Conservation (phyloP, 2,329 filamentous ascomycete species). For the Fusarium vanettenii region DNA sequence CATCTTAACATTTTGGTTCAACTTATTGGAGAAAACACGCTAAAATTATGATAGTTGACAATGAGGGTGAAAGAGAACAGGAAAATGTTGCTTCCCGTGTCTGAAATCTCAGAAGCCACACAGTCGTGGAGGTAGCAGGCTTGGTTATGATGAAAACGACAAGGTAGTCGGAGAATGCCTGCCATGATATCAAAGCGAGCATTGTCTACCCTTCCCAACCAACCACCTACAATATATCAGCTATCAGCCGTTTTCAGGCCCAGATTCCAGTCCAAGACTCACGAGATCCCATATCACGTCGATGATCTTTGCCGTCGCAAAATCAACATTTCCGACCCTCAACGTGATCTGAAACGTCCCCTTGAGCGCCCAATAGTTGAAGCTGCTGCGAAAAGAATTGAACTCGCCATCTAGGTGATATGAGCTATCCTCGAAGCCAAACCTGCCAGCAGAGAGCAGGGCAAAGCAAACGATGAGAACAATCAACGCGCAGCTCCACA, state of each 20-base stretch:
- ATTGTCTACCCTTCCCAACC: slow-evolving; percentile 8
- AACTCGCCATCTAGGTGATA: slow-evolving; percentile 3
- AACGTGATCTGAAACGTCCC: slow-evolving; percentile 17
- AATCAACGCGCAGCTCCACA: not conserved
- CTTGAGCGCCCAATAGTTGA: slow-evolving; percentile 3
- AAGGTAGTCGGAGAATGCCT: slow-evolving; percentile 10
- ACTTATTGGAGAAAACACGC: not conserved
- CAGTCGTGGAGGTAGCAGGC: not conserved
- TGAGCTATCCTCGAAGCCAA: not conserved
- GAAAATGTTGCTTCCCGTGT: not conserved
- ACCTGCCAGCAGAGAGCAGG: not conserved
- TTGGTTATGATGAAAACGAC: not conserved
- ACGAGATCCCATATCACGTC: slow-evolving; percentile 25
- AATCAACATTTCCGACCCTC: not conserved
- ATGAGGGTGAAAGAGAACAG: not conserved
- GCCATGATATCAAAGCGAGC: slow-evolving; percentile 1
- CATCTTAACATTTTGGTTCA: not conserved
- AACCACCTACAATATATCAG: not conserved
- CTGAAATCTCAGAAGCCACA: slow-evolving; percentile 5
- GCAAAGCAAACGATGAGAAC: not conserved
- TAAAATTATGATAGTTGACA: not conserved
- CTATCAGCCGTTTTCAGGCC: rapidly evolving
- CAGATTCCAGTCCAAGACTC: not conserved
- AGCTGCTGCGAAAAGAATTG: not conserved
- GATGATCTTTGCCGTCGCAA: slow-evolving; percentile 1